phyloP scores from a whole-genome alignment of 345 rosid genomes.

The Eutrema heterophyllum region DNA sequence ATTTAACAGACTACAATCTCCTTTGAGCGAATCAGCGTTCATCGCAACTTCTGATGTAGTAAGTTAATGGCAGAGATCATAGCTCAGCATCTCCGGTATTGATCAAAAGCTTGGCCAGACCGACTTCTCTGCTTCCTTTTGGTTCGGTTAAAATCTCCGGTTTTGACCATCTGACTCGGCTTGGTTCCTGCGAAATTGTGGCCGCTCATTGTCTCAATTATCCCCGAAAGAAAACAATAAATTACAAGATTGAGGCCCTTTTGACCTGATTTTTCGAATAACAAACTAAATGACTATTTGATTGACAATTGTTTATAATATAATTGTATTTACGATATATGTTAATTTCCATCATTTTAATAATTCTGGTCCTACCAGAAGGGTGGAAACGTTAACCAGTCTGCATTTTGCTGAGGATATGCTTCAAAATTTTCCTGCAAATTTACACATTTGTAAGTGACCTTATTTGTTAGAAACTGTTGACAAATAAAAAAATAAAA shows the following conservation, averaged over 20 bases:
- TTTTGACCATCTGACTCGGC: constrained; percentile 13
- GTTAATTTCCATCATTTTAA: background rate
- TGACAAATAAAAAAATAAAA: too few relatives aligned
- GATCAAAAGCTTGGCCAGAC: too few relatives aligned
- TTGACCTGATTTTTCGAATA: background rate
- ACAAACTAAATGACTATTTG: background rate
- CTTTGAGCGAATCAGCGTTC: background rate
- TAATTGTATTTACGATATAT: background rate
- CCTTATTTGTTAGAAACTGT: background rate
- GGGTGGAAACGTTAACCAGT: constrained; percentile 81
- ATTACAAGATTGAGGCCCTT: background rate
- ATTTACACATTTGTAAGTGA: background rate
- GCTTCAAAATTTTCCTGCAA: constrained; percentile 69
- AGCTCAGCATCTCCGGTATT: background rate
- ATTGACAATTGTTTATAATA: background rate
- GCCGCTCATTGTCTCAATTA: background rate
- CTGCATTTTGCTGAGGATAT: constrained; percentile 72
- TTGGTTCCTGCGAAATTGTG: constrained; percentile 24
- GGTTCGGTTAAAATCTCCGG: constrained; percentile 17
- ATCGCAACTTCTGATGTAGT: background rate
- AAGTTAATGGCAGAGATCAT: constrained; percentile 1
- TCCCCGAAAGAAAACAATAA: background rate
- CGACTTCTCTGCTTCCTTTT: constrained; percentile 14
- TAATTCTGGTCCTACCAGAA: constrained; percentile 54
- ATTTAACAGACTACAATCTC: constrained; percentile 5